Evolutionary conservation across 2,329 filamentous ascomycete species (phyloP).

Genomic region (Trichoderma brevicompactum): DNA sequence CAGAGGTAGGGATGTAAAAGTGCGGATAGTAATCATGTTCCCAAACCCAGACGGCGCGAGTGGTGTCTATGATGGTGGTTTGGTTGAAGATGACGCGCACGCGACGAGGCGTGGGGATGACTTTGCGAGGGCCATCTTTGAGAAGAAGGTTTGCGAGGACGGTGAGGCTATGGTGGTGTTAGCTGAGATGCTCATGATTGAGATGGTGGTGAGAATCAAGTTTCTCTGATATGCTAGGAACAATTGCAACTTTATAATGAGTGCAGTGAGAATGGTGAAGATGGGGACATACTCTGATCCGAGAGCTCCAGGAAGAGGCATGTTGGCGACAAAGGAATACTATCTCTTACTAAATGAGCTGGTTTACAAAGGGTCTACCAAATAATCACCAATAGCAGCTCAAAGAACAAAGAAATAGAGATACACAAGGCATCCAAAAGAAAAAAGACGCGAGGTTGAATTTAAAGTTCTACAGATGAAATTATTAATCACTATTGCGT

Average conservation of each 20-base stretch:
- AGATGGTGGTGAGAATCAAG: not conserved
- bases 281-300: constrained; percentile 14
- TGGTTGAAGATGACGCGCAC: constrained; percentile 43
- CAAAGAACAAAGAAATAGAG: not conserved
- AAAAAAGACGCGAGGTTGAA: not conserved
- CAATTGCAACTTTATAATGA: no score
- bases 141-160: constrained; percentile 38
- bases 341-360: no score
- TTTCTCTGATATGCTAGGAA: no score
- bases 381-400: not conserved
- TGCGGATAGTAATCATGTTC: constrained; percentile 55
- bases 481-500: not conserved
- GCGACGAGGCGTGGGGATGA: constrained; percentile 37
- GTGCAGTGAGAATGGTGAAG: not conserved
- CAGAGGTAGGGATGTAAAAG: constrained; percentile 46
- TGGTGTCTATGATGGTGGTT: constrained; percentile 45
- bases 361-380: no score
- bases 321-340: not conserved
- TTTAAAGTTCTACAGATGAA: not conserved
- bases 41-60: constrained; percentile 46
- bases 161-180: constrained; percentile 33
- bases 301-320: constrained; percentile 2
- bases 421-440: not conserved
- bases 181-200: not conserved
- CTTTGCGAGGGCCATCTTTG: constrained; percentile 37